Base-by-base conservation (phyloP, 192 early-diverging fungal species). In the Glomus cerebriforme region DNA sequence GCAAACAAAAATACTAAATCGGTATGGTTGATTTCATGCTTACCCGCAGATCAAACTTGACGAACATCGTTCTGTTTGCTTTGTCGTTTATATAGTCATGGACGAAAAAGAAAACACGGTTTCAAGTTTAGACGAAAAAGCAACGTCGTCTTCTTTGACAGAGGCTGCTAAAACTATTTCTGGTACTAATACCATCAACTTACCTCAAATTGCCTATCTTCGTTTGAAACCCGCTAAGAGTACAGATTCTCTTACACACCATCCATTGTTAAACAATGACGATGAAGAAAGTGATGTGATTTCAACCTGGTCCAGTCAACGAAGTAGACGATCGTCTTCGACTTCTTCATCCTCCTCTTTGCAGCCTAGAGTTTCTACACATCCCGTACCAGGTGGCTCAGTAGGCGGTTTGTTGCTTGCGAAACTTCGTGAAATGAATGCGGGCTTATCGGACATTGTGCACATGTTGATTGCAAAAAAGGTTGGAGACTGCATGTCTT, bases 381-480 rank as follows among this genome's bases (percentile, higher is more conserved):
- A 65, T 45, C 62, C 63, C 3, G 75, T 77, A 47, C 59, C 74
- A 15, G 43, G 27, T n/a, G 74, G 59, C 17, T 77, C 75, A 34
- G 24, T 77, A n/a, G 75, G 75, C 6, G 62, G 62, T 9, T 49
- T 49, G 35, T 45, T 77, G 9, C 31, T 77, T 7, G 17, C 27
- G 27, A 77, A 65, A 77, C 64, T 77, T 29, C 59, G 63, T 49
- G 75, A 77, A 66, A 62, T 75, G 73, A 60, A 58, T 59, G 59
- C 17, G 34, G 72, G 37, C 26, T 62, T 47, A 47, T 32, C 26
- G 22, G 75, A 39, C 19, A 66, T 77, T 49, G 37, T 77, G 3
- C 62, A 77, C 32, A 27, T 77, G 19, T 66, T 77, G 27, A 64
- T 66, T 32, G 19, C 59, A 13, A 77, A 77, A 66, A 66, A 77